Evolutionary conservation across 1,284 basidiomycete species (phyloP).

Genomic region (Puccinia novopanici): DNA sequence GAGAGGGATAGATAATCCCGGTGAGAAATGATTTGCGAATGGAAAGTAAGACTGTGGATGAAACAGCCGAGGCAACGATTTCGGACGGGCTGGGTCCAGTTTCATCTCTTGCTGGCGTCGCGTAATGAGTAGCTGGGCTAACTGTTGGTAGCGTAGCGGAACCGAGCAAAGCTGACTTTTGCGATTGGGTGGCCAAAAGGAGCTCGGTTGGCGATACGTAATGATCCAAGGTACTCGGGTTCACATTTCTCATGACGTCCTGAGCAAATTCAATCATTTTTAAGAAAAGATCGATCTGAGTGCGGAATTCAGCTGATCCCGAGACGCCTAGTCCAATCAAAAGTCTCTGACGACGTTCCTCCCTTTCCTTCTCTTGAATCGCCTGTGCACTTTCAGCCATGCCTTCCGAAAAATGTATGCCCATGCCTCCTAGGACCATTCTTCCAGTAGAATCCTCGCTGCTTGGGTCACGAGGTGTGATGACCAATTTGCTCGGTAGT

Average conservation of each 20-base stretch:
- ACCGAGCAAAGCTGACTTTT: conserved; percentile 40
- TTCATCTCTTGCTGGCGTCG: neutral
- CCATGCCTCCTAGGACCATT: conserved; percentile 70
- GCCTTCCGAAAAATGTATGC: conserved; percentile 60
- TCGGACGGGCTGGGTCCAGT: conserved; percentile 26
- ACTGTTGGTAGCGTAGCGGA: neutral
- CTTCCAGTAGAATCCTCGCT: conserved; percentile 57
- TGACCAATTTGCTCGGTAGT: conserved; percentile 77
- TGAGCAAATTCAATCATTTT: conserved; percentile 89
- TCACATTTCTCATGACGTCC: conserved; percentile 68
- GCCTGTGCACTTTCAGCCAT: conserved; percentile 57
- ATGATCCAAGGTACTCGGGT: conserved; percentile 62
- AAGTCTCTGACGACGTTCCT: conserved; percentile 66
- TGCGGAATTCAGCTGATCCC: conserved; percentile 72
- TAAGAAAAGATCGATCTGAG: conserved; percentile 80
- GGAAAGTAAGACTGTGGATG: conserved; percentile 72
- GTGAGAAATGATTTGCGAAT: conserved; percentile 84
- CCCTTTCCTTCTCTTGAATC: conserved; percentile 65
- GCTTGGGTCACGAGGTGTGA: conserved; percentile 50
- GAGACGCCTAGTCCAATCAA: conserved; percentile 74
- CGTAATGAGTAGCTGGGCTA: conserved; percentile 56
- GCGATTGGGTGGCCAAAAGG: conserved; percentile 38
- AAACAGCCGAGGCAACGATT: conserved; percentile 51
- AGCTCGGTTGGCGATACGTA: conserved; percentile 59
- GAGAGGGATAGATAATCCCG: conserved; percentile 87